phyloP scores from a whole-genome alignment of 23 red algal genomes.

The Agarophyton chilense region DNA sequence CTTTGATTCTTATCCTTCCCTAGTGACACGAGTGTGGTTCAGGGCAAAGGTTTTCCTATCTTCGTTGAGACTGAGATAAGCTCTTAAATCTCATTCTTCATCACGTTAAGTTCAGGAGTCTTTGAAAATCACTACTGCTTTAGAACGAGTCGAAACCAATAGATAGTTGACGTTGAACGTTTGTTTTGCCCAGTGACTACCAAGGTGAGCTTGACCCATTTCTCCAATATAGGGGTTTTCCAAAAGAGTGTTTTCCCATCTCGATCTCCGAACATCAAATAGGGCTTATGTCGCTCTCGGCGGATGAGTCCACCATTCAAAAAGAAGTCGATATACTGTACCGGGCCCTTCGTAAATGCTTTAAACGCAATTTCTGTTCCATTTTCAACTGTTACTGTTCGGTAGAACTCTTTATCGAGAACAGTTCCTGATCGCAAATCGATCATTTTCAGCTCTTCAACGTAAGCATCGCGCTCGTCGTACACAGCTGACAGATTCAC shows the following conservation, averaged over 20 bases:
- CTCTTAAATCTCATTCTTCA: no score
- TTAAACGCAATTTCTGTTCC: neutral
- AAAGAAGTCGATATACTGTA: neutral
- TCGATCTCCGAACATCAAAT: constrained; percentile 5
- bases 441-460: neutral
- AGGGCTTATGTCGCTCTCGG: neutral
- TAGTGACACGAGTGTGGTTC: no score
- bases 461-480: neutral
- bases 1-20: no score
- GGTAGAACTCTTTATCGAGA: neutral
- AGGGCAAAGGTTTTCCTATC: no score
- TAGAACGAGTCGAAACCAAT: no score
- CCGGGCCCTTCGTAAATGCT: neutral
- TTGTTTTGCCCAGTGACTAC: neutral
- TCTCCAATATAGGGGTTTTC: neutral
- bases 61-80: no score
- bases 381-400: neutral
- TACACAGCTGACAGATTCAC: neutral
- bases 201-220: neutral
- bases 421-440: neutral
- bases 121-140: no score
- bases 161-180: neutral
- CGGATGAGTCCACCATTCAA: neutral
- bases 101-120: no score
- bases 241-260: neutral